Evolutionary conservation across 371 early-diverging fungal genomes (phyloP).

Genomic region (Apophysomyces ossiformis): DNA sequence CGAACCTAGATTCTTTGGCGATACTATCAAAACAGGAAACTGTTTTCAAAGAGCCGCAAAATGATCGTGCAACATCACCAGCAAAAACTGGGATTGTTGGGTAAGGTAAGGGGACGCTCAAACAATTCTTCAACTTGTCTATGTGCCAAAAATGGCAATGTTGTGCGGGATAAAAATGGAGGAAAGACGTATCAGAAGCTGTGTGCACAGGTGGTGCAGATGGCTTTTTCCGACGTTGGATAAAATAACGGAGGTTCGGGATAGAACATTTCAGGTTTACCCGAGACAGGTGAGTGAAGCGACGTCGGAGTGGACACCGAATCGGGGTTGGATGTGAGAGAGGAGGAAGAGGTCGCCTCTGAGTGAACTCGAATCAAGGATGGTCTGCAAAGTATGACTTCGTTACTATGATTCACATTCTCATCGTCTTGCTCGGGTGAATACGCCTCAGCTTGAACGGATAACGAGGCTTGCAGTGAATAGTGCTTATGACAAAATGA

Average conservation of each 20-base stretch:
- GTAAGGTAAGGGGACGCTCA: too few species aligned
- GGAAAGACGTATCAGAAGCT: too few species aligned
- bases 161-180: too few species aligned
- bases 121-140: too few species aligned
- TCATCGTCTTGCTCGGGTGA: not conserved
- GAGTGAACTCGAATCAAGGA: not conserved
- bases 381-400: not conserved
- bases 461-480: not conserved
- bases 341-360: not conserved
- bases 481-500: not conserved
- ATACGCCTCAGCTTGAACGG: not conserved
- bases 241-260: slow-evolving; percentile 1
- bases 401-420: not conserved
- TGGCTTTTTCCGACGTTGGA: not conserved
- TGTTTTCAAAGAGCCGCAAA: too few species aligned
- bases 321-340: not conserved
- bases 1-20: too few species aligned
- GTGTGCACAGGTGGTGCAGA: not conserved
- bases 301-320: not conserved
- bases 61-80: too few species aligned
- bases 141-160: too few species aligned
- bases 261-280: slow-evolving; percentile 1
- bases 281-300: slow-evolving; percentile 1
- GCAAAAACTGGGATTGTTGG: too few species aligned
- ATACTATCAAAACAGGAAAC: too few species aligned